phyloP scores from a whole-genome alignment of 345 rosid genomes.

The Pistacia atlantica region DNA sequence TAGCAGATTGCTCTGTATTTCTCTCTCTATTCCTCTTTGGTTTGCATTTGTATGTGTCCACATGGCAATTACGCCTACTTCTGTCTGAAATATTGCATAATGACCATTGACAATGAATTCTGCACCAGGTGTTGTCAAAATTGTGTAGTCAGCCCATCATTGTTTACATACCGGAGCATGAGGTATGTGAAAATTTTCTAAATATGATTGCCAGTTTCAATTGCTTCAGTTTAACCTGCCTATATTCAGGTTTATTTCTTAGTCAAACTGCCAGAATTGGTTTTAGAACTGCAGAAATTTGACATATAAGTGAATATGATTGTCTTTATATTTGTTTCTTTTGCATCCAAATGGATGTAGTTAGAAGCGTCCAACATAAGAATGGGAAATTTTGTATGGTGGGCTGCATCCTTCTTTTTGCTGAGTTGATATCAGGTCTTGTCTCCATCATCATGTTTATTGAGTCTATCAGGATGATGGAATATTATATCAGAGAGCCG shows the following conservation, averaged over 20 bases:
- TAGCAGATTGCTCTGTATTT: neutral
- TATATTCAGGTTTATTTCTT: neutral
- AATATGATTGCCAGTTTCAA: too few relatives aligned
- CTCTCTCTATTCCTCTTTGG: neutral
- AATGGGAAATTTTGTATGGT: neutral
- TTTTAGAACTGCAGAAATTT: neutral
- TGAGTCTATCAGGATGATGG: neutral
- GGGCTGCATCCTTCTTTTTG: neutral
- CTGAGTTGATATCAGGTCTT: neutral
- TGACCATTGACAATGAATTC: conserved; percentile 12
- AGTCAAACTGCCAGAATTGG: neutral
- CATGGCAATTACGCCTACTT: neutral
- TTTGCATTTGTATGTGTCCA: neutral
- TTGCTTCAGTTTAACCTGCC: neutral
- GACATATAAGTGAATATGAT: neutral
- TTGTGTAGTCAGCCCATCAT: conserved; percentile 72
- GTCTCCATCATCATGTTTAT: neutral
- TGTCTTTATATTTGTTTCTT: neutral
- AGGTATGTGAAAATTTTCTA: conserved; percentile 41
- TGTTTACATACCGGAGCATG: conserved; percentile 83
- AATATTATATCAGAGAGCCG: neutral
- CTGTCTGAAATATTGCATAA: conserved; percentile 7
- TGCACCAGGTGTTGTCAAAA: conserved; percentile 76
- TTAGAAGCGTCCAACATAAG: neutral
- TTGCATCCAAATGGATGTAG: neutral